Evolutionary conservation across 768 basidiomycete species (phyloP).

Genomic region (Russula griseocarnosa): DNA sequence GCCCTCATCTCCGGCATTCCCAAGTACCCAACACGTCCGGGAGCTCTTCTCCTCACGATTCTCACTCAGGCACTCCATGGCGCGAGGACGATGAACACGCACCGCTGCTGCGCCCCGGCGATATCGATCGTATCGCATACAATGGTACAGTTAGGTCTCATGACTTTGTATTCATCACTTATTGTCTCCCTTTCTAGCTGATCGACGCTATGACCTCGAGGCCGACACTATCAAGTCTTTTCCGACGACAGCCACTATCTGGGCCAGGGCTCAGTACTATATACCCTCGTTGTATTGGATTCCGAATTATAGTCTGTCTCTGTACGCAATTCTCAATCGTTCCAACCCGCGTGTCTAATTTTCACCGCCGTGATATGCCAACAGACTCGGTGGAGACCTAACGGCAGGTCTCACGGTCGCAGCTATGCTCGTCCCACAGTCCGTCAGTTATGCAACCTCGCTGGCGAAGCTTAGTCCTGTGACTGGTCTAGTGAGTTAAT

Average conservation of each 20-base stretch:
- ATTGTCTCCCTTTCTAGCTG: background rate
- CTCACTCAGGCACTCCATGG: constrained; percentile 17
- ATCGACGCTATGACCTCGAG: background rate
- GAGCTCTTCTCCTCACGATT: background rate
- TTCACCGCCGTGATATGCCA: constrained; percentile 35
- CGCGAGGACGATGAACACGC: constrained; percentile 21
- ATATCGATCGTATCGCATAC: constrained; percentile 16
- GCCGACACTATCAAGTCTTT: constrained; percentile 12
- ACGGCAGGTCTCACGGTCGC: constrained; percentile 84
- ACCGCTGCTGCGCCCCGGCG: constrained; percentile 15
- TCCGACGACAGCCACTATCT: constrained; percentile 15
- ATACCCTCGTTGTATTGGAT: constrained; percentile 78
- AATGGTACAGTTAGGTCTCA: background rate
- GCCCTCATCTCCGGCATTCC: background rate
- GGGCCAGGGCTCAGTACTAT: constrained; percentile 63
- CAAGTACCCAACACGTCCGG: background rate
- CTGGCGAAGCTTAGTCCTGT: constrained; percentile 82
- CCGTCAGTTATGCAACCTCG: constrained; percentile 88
- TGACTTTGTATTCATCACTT: background rate
- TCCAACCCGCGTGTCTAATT: constrained; percentile 26
- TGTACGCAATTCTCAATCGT: constrained; percentile 44
- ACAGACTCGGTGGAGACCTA: constrained; percentile 63
- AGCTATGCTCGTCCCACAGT: constrained; percentile 79
- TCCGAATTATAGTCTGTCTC: constrained; percentile 63
- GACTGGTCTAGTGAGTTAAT: constrained; percentile 66